These are phyloP conservation scores for Rhododendron mucronatum DNA, from an alignment of 148 eudicot species.

Conservation along the genomic window DNA sequence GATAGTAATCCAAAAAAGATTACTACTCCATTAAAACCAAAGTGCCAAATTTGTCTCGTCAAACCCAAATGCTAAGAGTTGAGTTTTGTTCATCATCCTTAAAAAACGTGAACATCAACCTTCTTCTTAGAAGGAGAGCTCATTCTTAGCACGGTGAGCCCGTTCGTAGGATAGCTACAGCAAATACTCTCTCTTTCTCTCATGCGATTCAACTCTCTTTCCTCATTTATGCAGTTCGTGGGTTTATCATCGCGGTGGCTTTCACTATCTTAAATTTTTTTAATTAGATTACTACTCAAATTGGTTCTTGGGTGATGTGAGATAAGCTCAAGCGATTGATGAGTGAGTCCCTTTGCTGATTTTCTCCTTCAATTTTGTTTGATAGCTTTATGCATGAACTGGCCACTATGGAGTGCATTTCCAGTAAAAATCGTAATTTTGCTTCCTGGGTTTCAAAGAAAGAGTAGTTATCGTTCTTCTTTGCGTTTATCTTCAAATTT, in stretches of 20 bases:
- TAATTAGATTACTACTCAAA: neutral
- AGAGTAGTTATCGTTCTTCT: neutral
- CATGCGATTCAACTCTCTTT: neutral
- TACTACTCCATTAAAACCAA: neutral
- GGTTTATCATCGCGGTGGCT: neutral
- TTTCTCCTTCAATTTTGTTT: neutral
- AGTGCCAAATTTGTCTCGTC: neutral
- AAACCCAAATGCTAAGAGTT: neutral
- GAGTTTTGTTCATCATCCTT: no score
- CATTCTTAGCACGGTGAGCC: neutral
- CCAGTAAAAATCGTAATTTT: neutral
- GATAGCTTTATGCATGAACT: neutral
- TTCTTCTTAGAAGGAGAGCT: neutral
- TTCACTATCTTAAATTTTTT: neutral
- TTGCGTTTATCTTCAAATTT: neutral
- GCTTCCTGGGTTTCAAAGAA: neutral
- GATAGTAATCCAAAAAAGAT: neutral
- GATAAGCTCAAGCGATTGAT: neutral
- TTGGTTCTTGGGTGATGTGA: neutral
- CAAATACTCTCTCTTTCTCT: neutral
- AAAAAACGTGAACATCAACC: no score
- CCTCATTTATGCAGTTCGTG: neutral
- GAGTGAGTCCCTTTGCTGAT: neutral
- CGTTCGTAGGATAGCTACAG: neutral
- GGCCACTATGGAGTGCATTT: neutral